Evolutionary conservation across 1,284 basidiomycete genomes (phyloP), one percentile per base, ranked within the genome.

Genomic region (Trichosporon ovoides): DNA sequence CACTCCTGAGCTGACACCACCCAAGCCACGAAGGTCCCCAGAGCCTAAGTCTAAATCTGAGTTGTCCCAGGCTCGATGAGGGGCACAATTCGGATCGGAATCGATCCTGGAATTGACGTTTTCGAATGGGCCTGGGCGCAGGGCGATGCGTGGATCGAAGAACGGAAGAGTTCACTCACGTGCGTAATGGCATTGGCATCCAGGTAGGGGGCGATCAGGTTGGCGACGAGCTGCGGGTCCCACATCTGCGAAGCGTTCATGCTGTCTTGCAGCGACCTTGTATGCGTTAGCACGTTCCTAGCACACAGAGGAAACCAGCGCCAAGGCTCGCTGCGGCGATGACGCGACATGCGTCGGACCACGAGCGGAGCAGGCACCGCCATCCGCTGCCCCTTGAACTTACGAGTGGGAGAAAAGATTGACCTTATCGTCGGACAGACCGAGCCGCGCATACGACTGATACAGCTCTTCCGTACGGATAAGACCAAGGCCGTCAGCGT

Each of bases 401-500:
- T 69, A 92, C 88, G 85, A 82, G 68, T 88, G 82, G 65, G 95
- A 85, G 11, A 92, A 60, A 11, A 87, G 74, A 74, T 81, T 81
- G 52, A 89, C 82, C 33, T 81, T 82, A 7, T 79, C 79, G 1
- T 72, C 51, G 1, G 78, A 73, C 7, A 98, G 80, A 1, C 91
- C 89, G 7, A 98, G 80, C 9, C 85, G 77, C 35, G 84, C 81
- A 55, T 93, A 83, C 64, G 89, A 90, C 5, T 66, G 76, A 11
- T 72, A 74, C 1, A 97, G 79, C 75, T 99, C 95, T 13, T 76
- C 62, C 53, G 72, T 77, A 7, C 95, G 81, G 0, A 80, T 70
- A 3, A 72, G 62, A 2, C 95, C 95, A 0, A 91, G 77, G 0
- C 92, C 91, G 49, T 90, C 87, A 11, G 88, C 87, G 70, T 97